Base-by-base conservation (phyloP, 2,329 filamentous ascomycete species). In the Stagonosporopsis chrysanthemi region DNA sequence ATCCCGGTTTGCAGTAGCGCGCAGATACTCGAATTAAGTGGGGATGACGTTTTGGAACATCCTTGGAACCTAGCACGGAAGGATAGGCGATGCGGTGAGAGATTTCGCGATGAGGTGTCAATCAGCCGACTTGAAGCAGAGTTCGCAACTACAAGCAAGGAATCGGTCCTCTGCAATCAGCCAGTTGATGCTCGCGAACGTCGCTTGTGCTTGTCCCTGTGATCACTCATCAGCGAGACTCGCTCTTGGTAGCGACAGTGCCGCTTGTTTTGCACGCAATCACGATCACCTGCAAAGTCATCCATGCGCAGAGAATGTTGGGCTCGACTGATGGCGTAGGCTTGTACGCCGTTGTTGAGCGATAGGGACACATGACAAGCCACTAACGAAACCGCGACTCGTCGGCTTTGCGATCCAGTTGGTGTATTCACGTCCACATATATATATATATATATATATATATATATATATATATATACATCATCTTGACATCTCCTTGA, bases 11-110 rank as follows among this genome's bases (percentile, higher is more conserved):
- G 53, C 60, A 58, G 55, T 68, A 64, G 64, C 58, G 56, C 29
- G 42, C 39, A 35, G 47, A 53, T 52, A 43, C 48, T 57, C 52
- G 48, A 56, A 61, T 47, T 41, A 42, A 61, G 55, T 51, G 42
- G 59, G 28, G 35, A 61, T 56, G 52, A 61, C 53, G 55, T 41
- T 63, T 61, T 62, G 47, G 52, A 54, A 64, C 45, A 60, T 45
- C 33, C 38, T 62, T 54, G 61, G 46, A 12, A 40, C 33, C 50
- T 40, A 39, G 40, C 28, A 5, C 44, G 50, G 55, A 53, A 58
- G 45, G 55, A 53, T 41, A 58, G 46, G 55, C 55, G 55, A 41
- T 50, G 45, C 39, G 33, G 33, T 35, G 26, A 50, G 24, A 9
- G 22, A 31, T 33, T 50, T n/a, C 12, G 38, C 29, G 19, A 33